Evolutionary conservation across 495 filamentous ascomycete genomes (phyloP).

Genomic region (Margaritispora aquatica): DNA sequence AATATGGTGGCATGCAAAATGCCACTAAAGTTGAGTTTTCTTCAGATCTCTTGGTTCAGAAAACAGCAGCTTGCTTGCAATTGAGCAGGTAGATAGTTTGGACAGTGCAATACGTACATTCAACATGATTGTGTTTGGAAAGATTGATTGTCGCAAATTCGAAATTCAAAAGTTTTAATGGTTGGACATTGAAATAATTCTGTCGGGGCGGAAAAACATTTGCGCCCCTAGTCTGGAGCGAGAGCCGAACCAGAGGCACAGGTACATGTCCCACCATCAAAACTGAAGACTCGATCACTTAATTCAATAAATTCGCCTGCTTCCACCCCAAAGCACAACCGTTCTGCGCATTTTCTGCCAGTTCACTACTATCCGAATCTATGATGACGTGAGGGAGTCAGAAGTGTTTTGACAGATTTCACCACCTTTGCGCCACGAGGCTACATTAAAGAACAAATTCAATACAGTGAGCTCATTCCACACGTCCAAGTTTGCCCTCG

Average conservation of each 20-base stretch:
- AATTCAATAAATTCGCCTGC: neutral
- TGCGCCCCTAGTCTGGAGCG: neutral
- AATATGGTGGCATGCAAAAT: neutral
- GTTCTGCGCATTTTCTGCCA: constrained; percentile 18
- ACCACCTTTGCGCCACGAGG: constrained; percentile 18
- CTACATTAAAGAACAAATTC: constrained; percentile 13
- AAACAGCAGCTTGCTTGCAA: neutral
- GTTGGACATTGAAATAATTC: neutral
- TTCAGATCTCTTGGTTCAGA: no score
- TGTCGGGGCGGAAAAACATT: neutral
- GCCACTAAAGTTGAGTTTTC: no score
- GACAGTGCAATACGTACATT: neutral
- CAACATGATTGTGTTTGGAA: neutral
- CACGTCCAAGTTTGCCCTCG: constrained; percentile 1
- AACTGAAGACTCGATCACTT: neutral
- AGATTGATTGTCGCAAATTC: neutral
- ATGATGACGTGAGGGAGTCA: constrained; percentile 22
- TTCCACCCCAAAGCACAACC: neutral
- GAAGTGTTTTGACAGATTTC: constrained; percentile 14
- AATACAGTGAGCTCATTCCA: constrained; percentile 12
- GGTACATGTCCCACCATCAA: neutral
- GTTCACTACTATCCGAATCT: constrained; percentile 4
- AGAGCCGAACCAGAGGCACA: neutral
- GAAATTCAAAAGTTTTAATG: no score
- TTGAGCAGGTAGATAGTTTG: neutral